These are phyloP conservation scores for Epichloe amarillans DNA, from an alignment of 2,329 filamentous ascomycete genomes.

Conservation along the genomic window DNA sequence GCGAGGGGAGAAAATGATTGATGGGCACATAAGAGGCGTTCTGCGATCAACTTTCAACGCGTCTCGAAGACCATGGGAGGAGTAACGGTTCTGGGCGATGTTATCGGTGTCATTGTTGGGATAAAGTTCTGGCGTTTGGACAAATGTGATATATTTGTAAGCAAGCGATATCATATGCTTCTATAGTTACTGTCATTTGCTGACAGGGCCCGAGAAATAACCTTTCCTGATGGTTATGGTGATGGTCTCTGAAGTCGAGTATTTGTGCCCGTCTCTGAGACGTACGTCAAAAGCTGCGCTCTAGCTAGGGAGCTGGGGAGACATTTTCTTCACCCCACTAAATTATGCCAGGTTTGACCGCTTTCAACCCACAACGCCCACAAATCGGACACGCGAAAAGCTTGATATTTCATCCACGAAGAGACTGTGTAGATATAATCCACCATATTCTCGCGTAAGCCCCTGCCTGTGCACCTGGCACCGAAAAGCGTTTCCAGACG, in stretches of 20 bases:
- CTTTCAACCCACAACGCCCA: slow-evolving; percentile 30
- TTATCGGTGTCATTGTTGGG: background rate
- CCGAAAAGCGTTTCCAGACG: background rate
- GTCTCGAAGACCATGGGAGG: background rate
- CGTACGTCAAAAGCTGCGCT: background rate
- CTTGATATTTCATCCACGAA: slow-evolving; percentile 27
- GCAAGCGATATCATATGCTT: background rate
- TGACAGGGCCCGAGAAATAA: background rate
- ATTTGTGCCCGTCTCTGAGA: background rate
- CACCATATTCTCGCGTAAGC: slow-evolving; percentile 14
- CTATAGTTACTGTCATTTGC: slow-evolving; percentile 1
- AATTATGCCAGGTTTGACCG: slow-evolving; percentile 26
- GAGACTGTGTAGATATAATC: slow-evolving; percentile 8
- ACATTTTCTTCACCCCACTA: slow-evolving; percentile 2
- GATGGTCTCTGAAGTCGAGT: background rate
- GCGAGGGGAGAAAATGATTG: background rate
- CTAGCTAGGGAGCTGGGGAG: background rate
- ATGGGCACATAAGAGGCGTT: slow-evolving; percentile 1
- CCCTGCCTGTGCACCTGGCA: slow-evolving; percentile 6
- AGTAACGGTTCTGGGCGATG: background rate
- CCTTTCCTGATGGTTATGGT: background rate
- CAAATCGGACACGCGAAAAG: slow-evolving; percentile 29
- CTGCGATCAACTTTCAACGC: slow-evolving; percentile 1
- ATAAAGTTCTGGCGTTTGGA: background rate
- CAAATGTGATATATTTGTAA: background rate